These are phyloP conservation scores for Colletotrichum limetticola DNA, from an alignment of 2,329 filamentous ascomycete genomes.

Conservation along the genomic window DNA sequence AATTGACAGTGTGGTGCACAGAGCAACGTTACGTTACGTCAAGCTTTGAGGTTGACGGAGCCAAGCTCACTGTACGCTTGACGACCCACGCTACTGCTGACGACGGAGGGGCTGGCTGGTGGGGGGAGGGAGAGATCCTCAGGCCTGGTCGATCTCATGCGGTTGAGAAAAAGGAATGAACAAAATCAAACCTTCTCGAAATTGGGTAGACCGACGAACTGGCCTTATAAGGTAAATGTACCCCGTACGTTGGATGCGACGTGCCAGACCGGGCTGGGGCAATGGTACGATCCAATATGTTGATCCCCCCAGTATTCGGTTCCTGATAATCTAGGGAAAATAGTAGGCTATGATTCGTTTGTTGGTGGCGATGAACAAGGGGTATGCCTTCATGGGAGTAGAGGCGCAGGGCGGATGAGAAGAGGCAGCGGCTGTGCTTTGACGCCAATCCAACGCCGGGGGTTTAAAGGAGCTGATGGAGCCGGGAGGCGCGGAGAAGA, in stretches of 20 bases:
- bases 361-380: conserved; percentile 8
- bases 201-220: neutral
- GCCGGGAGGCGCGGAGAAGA: neutral
- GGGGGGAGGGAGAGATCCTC: conserved; percentile 5
- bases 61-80: neutral
- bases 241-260: neutral
- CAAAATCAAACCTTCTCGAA: neutral
- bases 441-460: conserved; percentile 9
- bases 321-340: neutral
- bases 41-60: conserved; percentile 7
- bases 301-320: neutral
- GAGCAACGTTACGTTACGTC: conserved; percentile 36
- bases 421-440: conserved; percentile 4
- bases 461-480: neutral
- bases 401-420: neutral
- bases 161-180: neutral
- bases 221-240: conserved; percentile 1
- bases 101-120: conserved; percentile 25
- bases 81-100: conserved; percentile 14
- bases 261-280: neutral
- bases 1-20: conserved; percentile 9
- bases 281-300: conserved; percentile 17
- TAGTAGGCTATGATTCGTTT: conserved; percentile 6
- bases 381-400: conserved; percentile 9
- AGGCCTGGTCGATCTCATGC: neutral